Percentiles rank a stretch among this genome's conserved stretches.
phyloP scores from a whole-genome alignment of 139 green algal species.

The Micractinium conductrix region DNA sequence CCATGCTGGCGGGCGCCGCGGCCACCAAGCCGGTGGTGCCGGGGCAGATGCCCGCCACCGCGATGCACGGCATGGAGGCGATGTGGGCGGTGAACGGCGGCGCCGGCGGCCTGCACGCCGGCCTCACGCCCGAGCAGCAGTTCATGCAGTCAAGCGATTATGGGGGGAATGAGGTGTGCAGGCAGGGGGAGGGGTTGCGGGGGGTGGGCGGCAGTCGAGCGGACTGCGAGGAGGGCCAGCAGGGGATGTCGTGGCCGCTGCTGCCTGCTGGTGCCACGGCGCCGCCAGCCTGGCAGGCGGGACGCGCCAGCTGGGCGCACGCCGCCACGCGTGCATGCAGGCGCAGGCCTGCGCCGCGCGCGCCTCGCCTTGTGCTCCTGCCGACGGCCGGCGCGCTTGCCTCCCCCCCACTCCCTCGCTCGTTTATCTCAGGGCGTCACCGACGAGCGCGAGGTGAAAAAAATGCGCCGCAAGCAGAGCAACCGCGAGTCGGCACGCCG shows the following conservation, averaged over 20 bases:
- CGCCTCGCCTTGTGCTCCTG: too few species aligned
- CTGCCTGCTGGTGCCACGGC: not conserved
- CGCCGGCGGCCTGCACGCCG: not conserved
- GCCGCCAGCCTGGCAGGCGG: not conserved
- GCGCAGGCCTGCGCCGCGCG: too few species aligned
- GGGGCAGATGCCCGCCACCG: not conserved
- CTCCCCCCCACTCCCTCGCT: not conserved
- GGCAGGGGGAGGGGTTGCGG: too few species aligned
- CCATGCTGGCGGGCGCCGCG: slow-evolving; percentile 36
- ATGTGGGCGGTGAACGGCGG: slow-evolving; percentile 21
- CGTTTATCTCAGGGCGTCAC: not conserved
- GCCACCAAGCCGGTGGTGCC: slow-evolving; percentile 13
- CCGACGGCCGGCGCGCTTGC: too few species aligned
- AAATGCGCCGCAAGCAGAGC: slow-evolving; percentile 85
- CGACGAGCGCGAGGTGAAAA: slow-evolving; percentile 87
- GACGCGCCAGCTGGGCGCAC: not conserved
- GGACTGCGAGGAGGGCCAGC: too few species aligned
- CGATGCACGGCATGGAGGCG: slow-evolving; percentile 11
- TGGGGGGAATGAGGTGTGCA: too few species aligned
- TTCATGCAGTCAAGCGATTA: too few species aligned
- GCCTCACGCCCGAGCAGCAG: slow-evolving; percentile 5
- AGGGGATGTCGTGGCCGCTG: too few species aligned
- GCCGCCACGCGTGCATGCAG: too few species aligned
- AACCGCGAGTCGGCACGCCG: slow-evolving; percentile 88
- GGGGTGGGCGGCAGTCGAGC: too few species aligned